Evolutionary conservation across 257 asterid genomes (phyloP).

Genomic region (Solanum chmielewskii): DNA sequence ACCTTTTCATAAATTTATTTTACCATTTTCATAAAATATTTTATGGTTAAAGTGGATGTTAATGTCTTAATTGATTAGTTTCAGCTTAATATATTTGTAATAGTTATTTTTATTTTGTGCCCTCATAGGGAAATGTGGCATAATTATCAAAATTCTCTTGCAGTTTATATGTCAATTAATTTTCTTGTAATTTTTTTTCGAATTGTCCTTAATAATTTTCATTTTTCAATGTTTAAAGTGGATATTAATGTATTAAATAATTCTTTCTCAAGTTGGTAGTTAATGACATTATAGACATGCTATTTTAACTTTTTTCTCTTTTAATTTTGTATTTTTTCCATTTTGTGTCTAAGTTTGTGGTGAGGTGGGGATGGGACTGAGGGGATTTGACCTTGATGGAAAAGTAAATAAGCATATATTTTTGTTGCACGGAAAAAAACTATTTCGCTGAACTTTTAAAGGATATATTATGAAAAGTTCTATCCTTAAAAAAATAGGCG

Average conservation of each 20-base stretch:
- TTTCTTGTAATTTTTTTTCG: neutral
- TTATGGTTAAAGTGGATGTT: neutral
- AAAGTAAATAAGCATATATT: neutral
- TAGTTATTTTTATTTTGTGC: too few relatives aligned
- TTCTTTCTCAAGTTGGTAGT: neutral
- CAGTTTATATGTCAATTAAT: neutral
- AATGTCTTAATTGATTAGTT: neutral
- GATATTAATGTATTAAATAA: neutral
- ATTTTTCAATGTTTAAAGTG: neutral
- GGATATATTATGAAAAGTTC: neutral
- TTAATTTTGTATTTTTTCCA: neutral
- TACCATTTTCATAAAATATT: neutral
- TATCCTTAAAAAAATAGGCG: neutral
- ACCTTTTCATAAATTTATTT: neutral
- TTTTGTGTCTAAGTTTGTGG: neutral
- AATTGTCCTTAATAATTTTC: neutral
- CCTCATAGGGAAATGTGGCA: too few relatives aligned
- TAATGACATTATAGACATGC: neutral
- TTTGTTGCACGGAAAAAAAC: neutral
- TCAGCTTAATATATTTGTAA: too few relatives aligned
- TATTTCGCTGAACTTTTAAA: neutral
- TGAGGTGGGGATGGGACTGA: neutral
- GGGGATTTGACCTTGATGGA: neutral
- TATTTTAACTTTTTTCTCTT: neutral
- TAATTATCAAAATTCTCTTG: too few relatives aligned